Conservation (phyloP, 2,329 filamentous ascomycete species). For the Rasamsonia emersonii region DNA sequence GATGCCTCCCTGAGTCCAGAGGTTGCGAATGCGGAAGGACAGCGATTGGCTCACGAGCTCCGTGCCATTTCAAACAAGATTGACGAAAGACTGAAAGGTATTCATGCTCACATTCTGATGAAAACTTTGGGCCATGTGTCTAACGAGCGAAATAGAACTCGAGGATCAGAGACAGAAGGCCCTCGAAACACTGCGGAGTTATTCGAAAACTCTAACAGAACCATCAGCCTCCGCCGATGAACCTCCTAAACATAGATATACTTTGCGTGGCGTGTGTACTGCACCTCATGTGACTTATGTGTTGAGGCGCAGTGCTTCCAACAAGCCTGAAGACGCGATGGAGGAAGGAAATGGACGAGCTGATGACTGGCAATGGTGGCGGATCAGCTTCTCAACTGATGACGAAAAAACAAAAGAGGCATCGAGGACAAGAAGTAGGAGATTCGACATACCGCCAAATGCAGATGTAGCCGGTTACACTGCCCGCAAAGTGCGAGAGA, state of each 20-base stretch:
- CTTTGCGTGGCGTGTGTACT: slow-evolving; percentile 51
- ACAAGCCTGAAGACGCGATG: slow-evolving; percentile 17
- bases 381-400: slow-evolving; percentile 41
- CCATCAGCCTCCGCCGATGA: slow-evolving; percentile 32
- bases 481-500: slow-evolving; percentile 37
- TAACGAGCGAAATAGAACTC: slow-evolving; percentile 25
- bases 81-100: slow-evolving; percentile 34
- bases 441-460: slow-evolving; percentile 15
- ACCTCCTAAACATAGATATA: slow-evolving; percentile 42
- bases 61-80: slow-evolving; percentile 29
- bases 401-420: slow-evolving; percentile 30
- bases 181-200: slow-evolving; percentile 32
- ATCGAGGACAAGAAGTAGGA: slow-evolving; percentile 10
- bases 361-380: slow-evolving; percentile 47
- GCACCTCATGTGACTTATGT: slow-evolving; percentile 51
- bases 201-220: slow-evolving; percentile 40
- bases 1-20: slow-evolving; percentile 12
- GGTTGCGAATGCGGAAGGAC: slow-evolving; percentile 14
- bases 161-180: slow-evolving; percentile 34
- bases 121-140: slow-evolving; percentile 8
- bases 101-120: neutral
- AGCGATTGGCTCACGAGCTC: slow-evolving; percentile 26
- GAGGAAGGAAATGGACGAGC: slow-evolving; percentile 19
- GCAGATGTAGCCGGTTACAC: slow-evolving; percentile 32
- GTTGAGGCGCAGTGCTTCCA: slow-evolving; percentile 29